Base-by-base conservation (phyloP, 2,329 filamentous ascomycete species). In the Parafenestella ontariensis region DNA sequence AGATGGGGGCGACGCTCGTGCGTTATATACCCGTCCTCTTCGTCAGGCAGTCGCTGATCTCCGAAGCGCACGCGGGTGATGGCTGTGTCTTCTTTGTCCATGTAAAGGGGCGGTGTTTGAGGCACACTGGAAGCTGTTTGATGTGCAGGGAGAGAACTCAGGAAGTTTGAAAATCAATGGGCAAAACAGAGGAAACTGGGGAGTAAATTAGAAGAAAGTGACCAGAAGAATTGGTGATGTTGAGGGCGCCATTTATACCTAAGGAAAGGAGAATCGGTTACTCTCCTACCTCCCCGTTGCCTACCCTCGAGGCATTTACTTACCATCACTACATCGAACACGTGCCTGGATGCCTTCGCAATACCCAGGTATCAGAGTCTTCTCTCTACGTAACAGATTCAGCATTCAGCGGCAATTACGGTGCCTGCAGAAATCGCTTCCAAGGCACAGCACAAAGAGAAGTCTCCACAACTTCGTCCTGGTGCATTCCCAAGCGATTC, bases 21-120 rank as follows among this genome's bases (percentile, higher is more conserved):
- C 8, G 59, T 66, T 54, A 62, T 59, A 48, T 62, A 68, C 24
- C 64, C 61, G 29, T 74, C 71, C 49, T 76, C 71, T 53, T 78
- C 73, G 17, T 76, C 64, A 49, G 57, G 69, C 57, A 59, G 54
- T 42, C 55, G 54, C 49, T 53, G 51, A 43, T 62, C 58, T 45
- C 56, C 63, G 37, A 66, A 66, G 21, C 58, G 57, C 39, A 64
- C 59, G 34, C 56, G 60, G 39, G 64, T 64, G 21, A 53, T 46
- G 23, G 43, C 47, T 43, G 62, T 70, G 26, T 64, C 65, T 43
- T 71, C 69, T 56, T 64, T 57, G 28, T 71, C 66, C 68, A 72
- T 73, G 31, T 47, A 51, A 26, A 46, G 33, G 31, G 29, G 29
- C 11, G 18, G 18, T 43, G 37, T 26, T 48, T 37, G 41, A 37